These are phyloP conservation scores for Trichoderma polysporum DNA, from an alignment of 2,329 filamentous ascomycete species.

Conservation along the genomic window DNA sequence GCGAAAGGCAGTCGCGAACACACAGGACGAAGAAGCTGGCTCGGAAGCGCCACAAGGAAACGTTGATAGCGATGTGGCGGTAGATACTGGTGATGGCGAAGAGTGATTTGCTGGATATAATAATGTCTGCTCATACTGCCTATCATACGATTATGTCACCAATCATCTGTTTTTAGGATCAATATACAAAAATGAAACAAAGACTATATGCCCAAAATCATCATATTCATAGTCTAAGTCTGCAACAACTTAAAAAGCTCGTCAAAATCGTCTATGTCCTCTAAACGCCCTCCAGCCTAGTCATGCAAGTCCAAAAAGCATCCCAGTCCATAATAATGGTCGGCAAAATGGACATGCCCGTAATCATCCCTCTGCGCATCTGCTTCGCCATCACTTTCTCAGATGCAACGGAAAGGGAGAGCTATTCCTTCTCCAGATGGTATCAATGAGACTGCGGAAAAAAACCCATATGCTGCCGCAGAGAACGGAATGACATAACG, in stretches of 20 bases:
- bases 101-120: neutral
- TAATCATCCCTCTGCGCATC: constrained; percentile 13
- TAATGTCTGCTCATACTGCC: neutral
- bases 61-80: constrained; percentile 17
- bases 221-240: constrained; percentile 27
- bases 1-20: constrained; percentile 42
- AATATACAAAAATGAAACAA: neutral
- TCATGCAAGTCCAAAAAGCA: constrained; percentile 32
- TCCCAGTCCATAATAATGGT: constrained; percentile 21
- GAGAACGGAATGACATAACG: constrained; percentile 18
- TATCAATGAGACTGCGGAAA: constrained; percentile 25
- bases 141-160: neutral
- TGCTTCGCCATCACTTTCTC: neutral
- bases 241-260: constrained; percentile 33
- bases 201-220: constrained; percentile 13
- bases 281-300: constrained; percentile 40
- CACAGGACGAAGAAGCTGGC: constrained; percentile 26
- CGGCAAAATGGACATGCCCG: constrained; percentile 20
- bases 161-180: neutral
- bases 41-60: constrained; percentile 13
- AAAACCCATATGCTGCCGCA: constrained; percentile 20
- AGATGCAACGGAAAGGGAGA: constrained; percentile 5
- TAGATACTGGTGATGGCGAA: constrained; percentile 3
- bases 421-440: constrained; percentile 1
- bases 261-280: constrained; percentile 41